Evolutionary conservation across 139 green algal genomes (phyloP), one percentile per base, ranked within the genome.

Genomic region (Micractinium sp.): DNA sequence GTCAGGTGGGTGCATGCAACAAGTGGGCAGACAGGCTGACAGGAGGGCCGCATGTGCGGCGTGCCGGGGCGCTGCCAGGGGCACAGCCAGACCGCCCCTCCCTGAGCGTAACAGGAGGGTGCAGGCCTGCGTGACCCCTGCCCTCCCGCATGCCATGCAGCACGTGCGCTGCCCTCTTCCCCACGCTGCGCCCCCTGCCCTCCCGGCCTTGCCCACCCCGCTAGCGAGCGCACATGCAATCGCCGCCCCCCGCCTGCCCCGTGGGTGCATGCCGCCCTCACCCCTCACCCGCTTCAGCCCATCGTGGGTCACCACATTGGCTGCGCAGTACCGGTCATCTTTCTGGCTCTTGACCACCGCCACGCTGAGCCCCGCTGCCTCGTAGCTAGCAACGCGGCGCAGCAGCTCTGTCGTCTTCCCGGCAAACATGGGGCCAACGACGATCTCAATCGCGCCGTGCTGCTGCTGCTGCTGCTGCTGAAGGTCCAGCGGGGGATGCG

Each of bases 351-450:
- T 97, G 20, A 98, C 87, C 22, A 96, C 73, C 13, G 92, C 80
- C 5, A 97, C 93, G 0, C 29, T 71, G 29, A 81, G 61, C 0
- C 94, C 94, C n/a, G 78, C 82, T 12, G 33, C 82, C 82, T 96
- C 63, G 9, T 77, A 81, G 27, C 88, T 15, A 15, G 85, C 85
- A 27, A 97, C 91, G 31, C 92, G 92, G 9, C 67, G 66, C 20
- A 97, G 61, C 53, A 97, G 88, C 53, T 93, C 91, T 5, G 91
- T 97, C 38, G 92, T 96, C 85, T 97, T 97, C 20, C 93, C 95
- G 14, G 95, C 94, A 93, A 97, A 97, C 95, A 97, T 97, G 36
- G 95, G 93, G 0, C 95, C 95, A 12, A 95, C 85, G 33, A 97
- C 94, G 25, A 97, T 31, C 31, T 97, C 92, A 22, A 97, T 94